phyloP scores from a whole-genome alignment of 2,329 filamentous ascomycete genomes.

The Emergomyces orientalis region DNA sequence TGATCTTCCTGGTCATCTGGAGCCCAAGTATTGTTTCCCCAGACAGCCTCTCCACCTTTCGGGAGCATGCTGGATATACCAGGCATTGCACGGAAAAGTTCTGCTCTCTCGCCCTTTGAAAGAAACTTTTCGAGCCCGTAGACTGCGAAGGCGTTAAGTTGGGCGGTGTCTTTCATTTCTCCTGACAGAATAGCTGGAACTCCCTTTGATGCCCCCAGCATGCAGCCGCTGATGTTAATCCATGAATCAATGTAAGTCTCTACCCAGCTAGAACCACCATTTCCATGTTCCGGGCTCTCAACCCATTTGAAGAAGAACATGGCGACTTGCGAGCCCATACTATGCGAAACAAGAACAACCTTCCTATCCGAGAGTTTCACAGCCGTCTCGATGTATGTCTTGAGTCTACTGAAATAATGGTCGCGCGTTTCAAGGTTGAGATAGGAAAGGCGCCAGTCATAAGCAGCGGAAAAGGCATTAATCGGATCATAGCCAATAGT shows the following conservation, averaged over 20 bases:
- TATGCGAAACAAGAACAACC: constrained; percentile 79
- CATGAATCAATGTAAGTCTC: constrained; percentile 83
- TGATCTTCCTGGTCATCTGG: constrained; percentile 76
- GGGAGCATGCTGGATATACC: constrained; percentile 95
- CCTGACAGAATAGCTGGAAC: constrained; percentile 84
- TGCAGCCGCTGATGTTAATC: constrained; percentile 97
- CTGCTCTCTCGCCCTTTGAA: constrained; percentile 77
- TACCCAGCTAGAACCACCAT: constrained; percentile 79
- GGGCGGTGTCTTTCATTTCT: constrained; percentile 97
- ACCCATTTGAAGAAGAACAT: constrained; percentile 78
- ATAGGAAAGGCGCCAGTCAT: constrained; percentile 93
- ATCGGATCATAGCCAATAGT: constrained; percentile 90
- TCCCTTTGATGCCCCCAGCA: constrained; percentile 90
- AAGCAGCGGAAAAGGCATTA: constrained; percentile 57
- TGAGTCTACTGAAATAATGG: constrained; percentile 86
- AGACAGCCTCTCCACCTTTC: constrained; percentile 86
- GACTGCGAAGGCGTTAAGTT: constrained; percentile 90
- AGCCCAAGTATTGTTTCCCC: constrained; percentile 80
- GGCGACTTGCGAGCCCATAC: constrained; percentile 93
- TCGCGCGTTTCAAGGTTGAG: constrained; percentile 81
- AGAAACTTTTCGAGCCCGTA: constrained; percentile 96
- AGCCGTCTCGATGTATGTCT: constrained; percentile 80
- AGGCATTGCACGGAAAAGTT: constrained; percentile 94
- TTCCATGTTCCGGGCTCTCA: constrained; percentile 65
- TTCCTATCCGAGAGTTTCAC: constrained; percentile 66